Base-by-base conservation (phyloP, 768 basidiomycete species). In the Cantharellus anzutake region DNA sequence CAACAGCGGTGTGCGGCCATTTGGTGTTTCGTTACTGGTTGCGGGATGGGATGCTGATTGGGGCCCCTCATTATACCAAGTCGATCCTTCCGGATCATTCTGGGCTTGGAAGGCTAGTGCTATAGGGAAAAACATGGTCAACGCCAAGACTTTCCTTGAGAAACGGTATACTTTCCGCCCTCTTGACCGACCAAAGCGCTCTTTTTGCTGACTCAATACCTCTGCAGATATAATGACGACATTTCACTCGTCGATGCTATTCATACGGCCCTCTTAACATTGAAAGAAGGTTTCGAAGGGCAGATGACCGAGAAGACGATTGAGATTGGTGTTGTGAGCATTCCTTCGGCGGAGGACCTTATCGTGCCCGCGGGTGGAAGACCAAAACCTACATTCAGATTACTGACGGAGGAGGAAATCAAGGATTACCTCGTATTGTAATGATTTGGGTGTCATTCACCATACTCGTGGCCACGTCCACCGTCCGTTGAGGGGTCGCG, bases 31-130 rank as follows among this genome's bases (percentile, higher is more conserved):
- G 51, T 75, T 99, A 60, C 78, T 99, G 57, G 92, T 99, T 42
- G 94, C 94, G 20, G 96, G 96, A 51, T 99, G 87, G 85, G 96
- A 99, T 70, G 76, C 76, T 66, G 84, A 84, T 69, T 84, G 90
- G n/a, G 96, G 96, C 34, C 90, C 92, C 63, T 85, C 83, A n/a
- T 77, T 99, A 64, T 98, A 96, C 73, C 96, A 99, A 71, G 93
- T 99, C 50, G 96, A 99, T 73, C 96, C 96, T 44, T 96, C 92
- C 42, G 96, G 96, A 59, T 91, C 90, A 40, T 99, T 89, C 74
- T 99, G 96, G 96, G 94, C 96, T 39, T 99, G 96, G 96, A 99
- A 99, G 70, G 96, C 96, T 4, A 94, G 91, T 69, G 96, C 96
- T 5, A 99, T 98, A 66, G 96, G 96, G 44, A 99, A 99, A 75